Conservation (phyloP, 306 rosid species). For the Glycine latifolia region DNA sequence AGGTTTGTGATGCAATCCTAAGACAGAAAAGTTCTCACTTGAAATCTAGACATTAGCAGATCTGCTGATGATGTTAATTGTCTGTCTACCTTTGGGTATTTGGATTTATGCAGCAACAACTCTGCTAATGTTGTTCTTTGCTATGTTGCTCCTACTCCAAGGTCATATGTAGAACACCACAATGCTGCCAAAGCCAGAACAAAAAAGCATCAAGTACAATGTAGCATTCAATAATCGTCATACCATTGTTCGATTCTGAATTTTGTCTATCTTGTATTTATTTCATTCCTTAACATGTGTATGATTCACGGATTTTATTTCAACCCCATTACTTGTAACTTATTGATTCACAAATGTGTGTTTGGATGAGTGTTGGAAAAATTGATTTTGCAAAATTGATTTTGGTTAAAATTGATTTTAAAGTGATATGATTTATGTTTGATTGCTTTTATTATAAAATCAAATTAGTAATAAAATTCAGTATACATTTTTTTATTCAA, state of each 20-base stretch:
- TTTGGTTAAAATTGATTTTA: too few species aligned
- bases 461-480: too few species aligned
- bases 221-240: conserved; percentile 1
- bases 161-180: conserved; percentile 34
- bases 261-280: not conserved
- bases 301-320: conserved; percentile 23
- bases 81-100: not conserved
- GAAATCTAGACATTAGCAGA: conserved; percentile 31
- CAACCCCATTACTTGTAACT: too few species aligned
- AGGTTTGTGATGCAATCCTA: conserved; percentile 75
- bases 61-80: not conserved
- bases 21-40: conserved; percentile 52
- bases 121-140: not conserved
- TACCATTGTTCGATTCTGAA: not conserved
- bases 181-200: conserved; percentile 11
- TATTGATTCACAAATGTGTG: too few species aligned
- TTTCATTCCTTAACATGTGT: conserved; percentile 20
- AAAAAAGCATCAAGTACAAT: conserved; percentile 16
- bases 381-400: too few species aligned
- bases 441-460: too few species aligned
- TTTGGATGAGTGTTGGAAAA: too few species aligned
- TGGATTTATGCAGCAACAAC: not conserved
- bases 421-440: too few species aligned
- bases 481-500: too few species aligned
- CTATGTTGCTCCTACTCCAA: conserved; percentile 14